Base-by-base conservation (phyloP, 129 eudicot species). In the Lactuca saligna region DNA sequence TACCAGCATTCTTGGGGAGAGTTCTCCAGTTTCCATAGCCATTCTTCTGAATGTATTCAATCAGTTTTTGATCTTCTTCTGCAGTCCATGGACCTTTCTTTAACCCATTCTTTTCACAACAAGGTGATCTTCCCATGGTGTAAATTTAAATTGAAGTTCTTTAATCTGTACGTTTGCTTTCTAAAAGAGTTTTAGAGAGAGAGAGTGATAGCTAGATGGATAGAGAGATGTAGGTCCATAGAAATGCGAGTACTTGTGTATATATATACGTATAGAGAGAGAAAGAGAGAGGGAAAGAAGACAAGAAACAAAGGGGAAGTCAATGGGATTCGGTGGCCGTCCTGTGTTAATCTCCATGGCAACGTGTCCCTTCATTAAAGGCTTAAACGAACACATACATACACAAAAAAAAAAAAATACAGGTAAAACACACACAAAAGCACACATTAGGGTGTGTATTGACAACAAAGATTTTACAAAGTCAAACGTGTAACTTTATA, bases 71-170 rank as follows among this genome's bases (percentile, higher is more conserved):
- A 80, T 91, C 97, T 74, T 91, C 97, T 66, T 88, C 97, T 1
- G 96, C 80, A 14, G 96, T 88, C 97, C 97, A 91, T 16, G 97
- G 96, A 49, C 97, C 97, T 54, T 76, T 91, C 55, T 88, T 91
- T 34, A 91, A 67, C 49, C 96, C 96, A 68, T 76, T 80, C 50
- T 91, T 88, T n/a, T 91, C 96, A 80, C 96, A 88, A 70, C 93
- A 88, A 48, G 93, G 96, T 70, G 97, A 73, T 83, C 97, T 88
- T 73, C 96, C 97, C 97, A 91, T 91, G 73, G 25, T 78, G 17
- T 7, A 9, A 2, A 42, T 8, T 8, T 8, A 12, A 31, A 16
- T 33, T 62, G 49, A 76, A 62, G 41, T 14, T 62, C 34, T 68
- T 8, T 78, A 51, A 42, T 12, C 16, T 2, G 41, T 42, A 44